Evolutionary conservation across 2,329 filamentous ascomycete genomes (phyloP).

Genomic region (Fusarium irregulare): DNA sequence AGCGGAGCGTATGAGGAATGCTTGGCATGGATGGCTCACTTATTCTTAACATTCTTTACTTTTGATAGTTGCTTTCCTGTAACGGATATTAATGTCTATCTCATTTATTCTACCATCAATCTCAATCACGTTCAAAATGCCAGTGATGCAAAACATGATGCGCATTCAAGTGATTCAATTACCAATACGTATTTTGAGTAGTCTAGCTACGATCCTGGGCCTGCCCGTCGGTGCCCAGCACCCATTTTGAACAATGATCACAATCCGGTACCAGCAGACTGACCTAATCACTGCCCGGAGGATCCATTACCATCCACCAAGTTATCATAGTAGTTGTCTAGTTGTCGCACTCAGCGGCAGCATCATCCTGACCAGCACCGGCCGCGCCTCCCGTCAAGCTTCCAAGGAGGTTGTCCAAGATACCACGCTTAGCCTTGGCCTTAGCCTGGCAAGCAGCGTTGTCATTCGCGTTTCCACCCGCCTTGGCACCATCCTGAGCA

Average conservation of each 20-base stretch:
- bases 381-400: background rate
- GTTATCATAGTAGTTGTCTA: rapidly evolving
- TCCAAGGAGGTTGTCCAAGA: background rate
- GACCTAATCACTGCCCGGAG: background rate
- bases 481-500: background rate
- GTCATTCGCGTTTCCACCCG: background rate
- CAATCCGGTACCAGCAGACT: background rate
- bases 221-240: conserved; percentile 19
- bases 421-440: background rate
- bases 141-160: rapidly evolving
- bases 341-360: background rate
- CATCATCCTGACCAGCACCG: background rate
- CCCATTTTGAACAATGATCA: background rate
- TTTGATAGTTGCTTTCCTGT: background rate
- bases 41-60: conserved; percentile 30
- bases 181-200: background rate
- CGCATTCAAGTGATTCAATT: background rate
- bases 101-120: rapidly evolving
- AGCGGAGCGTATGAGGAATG: conserved; percentile 39
- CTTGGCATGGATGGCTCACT: conserved; percentile 43
- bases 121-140: rapidly evolving
- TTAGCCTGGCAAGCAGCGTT: background rate
- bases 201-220: background rate
- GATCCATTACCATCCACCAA: background rate
- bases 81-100: background rate